These are phyloP conservation scores for Mimosa pudica DNA, from an alignment of 306 rosid genomes.

Conservation along the genomic window DNA sequence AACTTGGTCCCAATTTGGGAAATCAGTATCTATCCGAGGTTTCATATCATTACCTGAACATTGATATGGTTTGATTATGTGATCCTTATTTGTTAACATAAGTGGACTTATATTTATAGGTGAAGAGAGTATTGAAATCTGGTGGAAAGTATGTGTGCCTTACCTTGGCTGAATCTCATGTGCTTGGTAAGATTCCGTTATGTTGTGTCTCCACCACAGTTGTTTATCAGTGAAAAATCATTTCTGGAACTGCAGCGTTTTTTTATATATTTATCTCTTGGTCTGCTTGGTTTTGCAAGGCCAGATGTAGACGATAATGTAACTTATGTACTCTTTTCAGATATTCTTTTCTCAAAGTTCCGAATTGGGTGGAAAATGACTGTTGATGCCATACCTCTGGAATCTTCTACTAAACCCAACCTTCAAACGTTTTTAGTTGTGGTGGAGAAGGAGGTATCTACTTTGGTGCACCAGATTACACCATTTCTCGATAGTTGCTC, in stretches of 20 bases:
- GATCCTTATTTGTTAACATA: conserved; percentile 24
- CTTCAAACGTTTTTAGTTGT: conserved; percentile 87
- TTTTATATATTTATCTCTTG: conserved; percentile 8
- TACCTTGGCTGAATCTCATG: conserved; percentile 87
- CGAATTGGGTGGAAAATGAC: conserved; percentile 92
- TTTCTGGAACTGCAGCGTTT: conserved; percentile 28
- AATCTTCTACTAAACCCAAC: conserved; percentile 60
- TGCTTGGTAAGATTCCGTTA: conserved; percentile 59
- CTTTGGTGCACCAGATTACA: conserved; percentile 58
- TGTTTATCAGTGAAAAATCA: neutral
- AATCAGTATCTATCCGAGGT: conserved; percentile 82
- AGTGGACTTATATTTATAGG: conserved; percentile 45
- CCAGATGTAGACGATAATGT: conserved; percentile 24
- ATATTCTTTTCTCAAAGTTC: conserved; percentile 71
- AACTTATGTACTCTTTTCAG: conserved; percentile 47
- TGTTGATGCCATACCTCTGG: conserved; percentile 71
- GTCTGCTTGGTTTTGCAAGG: conserved; percentile 22
- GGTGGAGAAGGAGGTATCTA: conserved; percentile 72
- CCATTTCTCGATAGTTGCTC: conserved; percentile 52
- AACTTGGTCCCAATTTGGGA: conserved; percentile 80
- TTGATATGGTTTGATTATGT: conserved; percentile 9
- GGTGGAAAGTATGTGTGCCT: conserved; percentile 90
- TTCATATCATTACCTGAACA: neutral
- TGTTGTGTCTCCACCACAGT: neutral
- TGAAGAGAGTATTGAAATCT: conserved; percentile 76